Evolutionary conservation across 176 grass and related monocot genomes (phyloP).

Genomic region (Typha latifolia): DNA sequence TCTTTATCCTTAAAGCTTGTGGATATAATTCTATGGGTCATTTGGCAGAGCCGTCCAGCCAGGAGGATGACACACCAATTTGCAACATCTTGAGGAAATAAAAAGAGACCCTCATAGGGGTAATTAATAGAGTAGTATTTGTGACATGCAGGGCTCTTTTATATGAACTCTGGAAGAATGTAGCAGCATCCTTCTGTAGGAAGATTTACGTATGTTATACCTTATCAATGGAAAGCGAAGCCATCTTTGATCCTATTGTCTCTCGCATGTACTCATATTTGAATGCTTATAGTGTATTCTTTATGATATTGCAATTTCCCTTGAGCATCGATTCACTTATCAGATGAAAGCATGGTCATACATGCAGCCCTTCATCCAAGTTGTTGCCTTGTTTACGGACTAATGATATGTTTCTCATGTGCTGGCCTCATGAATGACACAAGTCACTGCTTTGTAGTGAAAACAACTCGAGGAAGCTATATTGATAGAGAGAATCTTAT

Average conservation of each 20-base stretch:
- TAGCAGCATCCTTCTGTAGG: background rate
- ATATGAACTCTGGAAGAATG: background rate
- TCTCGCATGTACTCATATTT: background rate
- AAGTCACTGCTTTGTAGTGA: too few species aligned
- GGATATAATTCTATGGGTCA: background rate
- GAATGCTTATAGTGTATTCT: background rate
- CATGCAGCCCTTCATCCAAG: too few species aligned
- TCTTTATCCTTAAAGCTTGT: background rate
- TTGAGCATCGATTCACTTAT: too few species aligned
- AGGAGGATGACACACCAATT: background rate
- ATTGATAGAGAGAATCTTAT: too few species aligned
- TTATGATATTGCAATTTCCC: too few species aligned
- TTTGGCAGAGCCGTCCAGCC: background rate
- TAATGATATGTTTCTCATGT: too few species aligned
- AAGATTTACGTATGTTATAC: background rate
- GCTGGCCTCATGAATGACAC: too few species aligned
- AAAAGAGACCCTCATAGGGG: background rate
- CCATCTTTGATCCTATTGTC: background rate
- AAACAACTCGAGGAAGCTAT: too few species aligned
- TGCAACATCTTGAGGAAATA: background rate
- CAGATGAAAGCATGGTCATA: too few species aligned
- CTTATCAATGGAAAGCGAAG: background rate
- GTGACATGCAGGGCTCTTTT: background rate
- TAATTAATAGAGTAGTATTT: background rate
- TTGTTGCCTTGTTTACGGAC: too few species aligned